Evolutionary conservation across 768 basidiomycete genomes (phyloP), one percentile per base, ranked within the genome.

Genomic region (Xanthoconium purpureum): DNA sequence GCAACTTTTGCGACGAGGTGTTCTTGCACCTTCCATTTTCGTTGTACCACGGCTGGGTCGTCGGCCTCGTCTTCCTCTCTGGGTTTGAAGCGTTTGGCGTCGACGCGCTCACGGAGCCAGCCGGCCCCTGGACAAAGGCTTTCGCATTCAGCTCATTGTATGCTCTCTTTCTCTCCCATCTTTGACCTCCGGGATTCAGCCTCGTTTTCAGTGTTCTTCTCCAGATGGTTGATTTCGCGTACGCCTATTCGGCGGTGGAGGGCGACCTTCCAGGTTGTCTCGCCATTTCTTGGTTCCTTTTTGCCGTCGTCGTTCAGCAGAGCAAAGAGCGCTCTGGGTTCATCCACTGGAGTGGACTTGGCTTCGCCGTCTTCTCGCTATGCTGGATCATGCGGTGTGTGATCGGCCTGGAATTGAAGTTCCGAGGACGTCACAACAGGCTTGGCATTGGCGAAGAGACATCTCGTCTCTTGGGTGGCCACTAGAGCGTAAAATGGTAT

Each of bases 21-120:
- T 85, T 87, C 49, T 73, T 89, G n/a, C 85, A 88, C 65, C 78
- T 87, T 12, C 87, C 88, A 5, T 89, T 89, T 75, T 85, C 81
- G 13, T 73, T 88, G 46, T 88, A 81, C 69, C 85, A 87, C 62
- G 85, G 84, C 50, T 83, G 82, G 81, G 75, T 76, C 13, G 79
- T 81, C 59, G 70, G 77, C 39, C 76, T 81, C 61, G 70, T 84
- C 61, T 65, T 84, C 62, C 70, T 84, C 55, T 77, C 82, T 32
- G 82, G 70, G 2, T 85, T 85, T 59, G 80, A 83, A 56, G 82
- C 84, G 2, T 85, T 85, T 59, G 87, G 87, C 39, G 75, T 77
- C 49, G 74, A 86, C 63, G 81, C 83, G 5, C 68, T 75, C 57
- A 76, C 71, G 42, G 73, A 83, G 60, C 72, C 73, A 30, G 81